These are phyloP conservation scores for Creolimax fragrantissima DNA, from an alignment of 78 protist species.

Conservation along the genomic window DNA sequence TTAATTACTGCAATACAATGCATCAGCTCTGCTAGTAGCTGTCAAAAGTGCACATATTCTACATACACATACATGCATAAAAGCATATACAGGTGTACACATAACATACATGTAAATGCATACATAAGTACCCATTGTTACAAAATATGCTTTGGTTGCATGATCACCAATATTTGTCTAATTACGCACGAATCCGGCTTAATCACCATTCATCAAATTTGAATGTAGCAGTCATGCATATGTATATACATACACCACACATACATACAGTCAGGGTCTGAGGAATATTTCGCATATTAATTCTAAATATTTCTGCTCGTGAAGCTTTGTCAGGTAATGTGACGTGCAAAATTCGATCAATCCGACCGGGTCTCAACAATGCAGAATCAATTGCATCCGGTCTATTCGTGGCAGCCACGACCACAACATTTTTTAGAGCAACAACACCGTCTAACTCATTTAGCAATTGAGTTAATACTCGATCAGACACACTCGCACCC, in stretches of 20 bases:
- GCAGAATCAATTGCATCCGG: conserved; percentile 90
- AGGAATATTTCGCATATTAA: conserved; percentile 31
- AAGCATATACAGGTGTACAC: conserved; percentile 24
- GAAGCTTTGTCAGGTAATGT: conserved; percentile 57
- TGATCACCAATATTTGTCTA: too few species aligned
- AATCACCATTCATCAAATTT: too few species aligned
- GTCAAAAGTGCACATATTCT: too few species aligned
- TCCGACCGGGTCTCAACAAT: conserved; percentile 83
- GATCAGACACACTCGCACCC: conserved; percentile 53
- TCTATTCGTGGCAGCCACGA: conserved; percentile 92
- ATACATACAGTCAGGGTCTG: conserved; percentile 25
- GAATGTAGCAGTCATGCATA: not conserved
- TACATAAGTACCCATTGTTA: too few species aligned
- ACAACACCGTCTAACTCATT: conserved; percentile 91
- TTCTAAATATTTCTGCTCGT: conserved; percentile 49
- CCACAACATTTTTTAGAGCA: conserved; percentile 58
- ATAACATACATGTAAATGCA: too few species aligned
- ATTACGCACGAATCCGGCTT: too few species aligned
- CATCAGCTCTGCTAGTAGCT: too few species aligned
- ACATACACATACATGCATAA: too few species aligned
- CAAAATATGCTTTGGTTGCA: too few species aligned
- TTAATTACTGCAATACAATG: too few species aligned
- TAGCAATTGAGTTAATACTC: conserved; percentile 82
- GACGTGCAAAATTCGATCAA: conserved; percentile 76
- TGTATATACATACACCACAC: conserved; percentile 14